Conservation (phyloP, 1,284 basidiomycete species). For the Boletus coffeatus region DNA sequence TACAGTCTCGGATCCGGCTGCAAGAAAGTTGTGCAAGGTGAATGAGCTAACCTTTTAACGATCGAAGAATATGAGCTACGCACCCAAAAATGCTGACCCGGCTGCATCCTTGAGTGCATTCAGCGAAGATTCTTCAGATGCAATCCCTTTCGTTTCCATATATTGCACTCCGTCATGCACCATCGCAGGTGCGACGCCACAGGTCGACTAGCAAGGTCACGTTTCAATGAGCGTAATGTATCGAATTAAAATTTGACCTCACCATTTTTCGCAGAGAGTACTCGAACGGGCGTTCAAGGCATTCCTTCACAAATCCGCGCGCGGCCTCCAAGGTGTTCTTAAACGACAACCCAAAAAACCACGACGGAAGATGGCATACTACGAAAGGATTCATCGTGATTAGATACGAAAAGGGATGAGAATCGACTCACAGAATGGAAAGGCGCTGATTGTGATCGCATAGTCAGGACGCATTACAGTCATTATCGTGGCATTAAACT, state of each 20-base stretch:
- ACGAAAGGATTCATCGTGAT: background rate
- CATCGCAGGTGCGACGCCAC: constrained; percentile 7
- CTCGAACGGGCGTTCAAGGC: constrained; percentile 6
- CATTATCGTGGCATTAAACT: background rate
- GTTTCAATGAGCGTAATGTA: background rate
- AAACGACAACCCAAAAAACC: constrained; percentile 12
- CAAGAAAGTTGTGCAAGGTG: background rate
- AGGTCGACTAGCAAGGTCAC: background rate
- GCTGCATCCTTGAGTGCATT: constrained; percentile 9
- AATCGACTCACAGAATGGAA: constrained; percentile 1
- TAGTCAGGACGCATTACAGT: constrained; percentile 5
- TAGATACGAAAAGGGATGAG: background rate
- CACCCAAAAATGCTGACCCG: constrained; percentile 14
- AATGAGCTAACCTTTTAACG: background rate
- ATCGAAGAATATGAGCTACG: background rate
- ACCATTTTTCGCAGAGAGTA: constrained; percentile 4
- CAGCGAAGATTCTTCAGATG: background rate
- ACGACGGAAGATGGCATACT: constrained; percentile 9
- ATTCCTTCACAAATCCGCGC: background rate
- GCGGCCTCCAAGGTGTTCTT: background rate
- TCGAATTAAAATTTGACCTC: background rate
- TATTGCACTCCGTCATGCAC: constrained; percentile 7
- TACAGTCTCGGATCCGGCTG: constrained; percentile 17
- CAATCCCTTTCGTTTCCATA: background rate
- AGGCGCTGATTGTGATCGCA: background rate